Percentiles rank a stretch among this genome's conserved stretches.
phyloP scores from a whole-genome alignment of 176 grass and related monocot species.

The Guadua angustifolia region DNA sequence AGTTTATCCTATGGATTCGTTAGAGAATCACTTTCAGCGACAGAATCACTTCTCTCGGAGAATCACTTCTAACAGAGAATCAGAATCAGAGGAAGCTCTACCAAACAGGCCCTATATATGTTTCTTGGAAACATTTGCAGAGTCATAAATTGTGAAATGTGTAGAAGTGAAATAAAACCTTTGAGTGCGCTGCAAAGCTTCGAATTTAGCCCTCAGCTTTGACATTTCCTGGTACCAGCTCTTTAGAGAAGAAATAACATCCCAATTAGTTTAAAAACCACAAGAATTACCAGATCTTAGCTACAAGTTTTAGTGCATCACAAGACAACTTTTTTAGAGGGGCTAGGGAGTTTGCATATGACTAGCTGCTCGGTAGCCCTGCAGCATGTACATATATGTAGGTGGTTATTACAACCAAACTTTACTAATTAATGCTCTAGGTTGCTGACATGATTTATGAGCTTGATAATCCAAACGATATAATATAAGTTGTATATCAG shows the following conservation, averaged over 20 bases:
- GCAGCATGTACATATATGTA: not conserved
- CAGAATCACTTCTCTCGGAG: too few relatives aligned
- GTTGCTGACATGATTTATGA: not conserved
- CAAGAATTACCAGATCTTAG: not conserved
- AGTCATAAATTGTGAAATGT: not conserved
- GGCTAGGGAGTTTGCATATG: not conserved
- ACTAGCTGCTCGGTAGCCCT: too few relatives aligned
- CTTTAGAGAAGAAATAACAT: slow-evolving; percentile 46
- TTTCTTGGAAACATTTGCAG: not conserved
- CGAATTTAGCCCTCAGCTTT: slow-evolving; percentile 88
- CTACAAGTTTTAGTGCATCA: not conserved
- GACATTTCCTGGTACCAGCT: slow-evolving; percentile 93
- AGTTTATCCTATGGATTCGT: too few relatives aligned
- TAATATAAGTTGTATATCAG: not conserved
- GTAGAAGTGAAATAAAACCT: slow-evolving; percentile 54
- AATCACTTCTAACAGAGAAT: too few relatives aligned
- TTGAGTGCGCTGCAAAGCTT: slow-evolving; percentile 84
- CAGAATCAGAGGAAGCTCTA: too few relatives aligned
- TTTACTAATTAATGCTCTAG: not conserved
- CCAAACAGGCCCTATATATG: too few relatives aligned
- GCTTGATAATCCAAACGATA: not conserved
- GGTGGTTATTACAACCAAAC: not conserved
- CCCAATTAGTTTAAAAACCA: slow-evolving; percentile 8
- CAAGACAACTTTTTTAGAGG: not conserved
- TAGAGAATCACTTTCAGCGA: too few relatives aligned